These are phyloP conservation scores for Diplosphaera chodatii DNA, from an alignment of 139 green algal genomes.

Conservation along the genomic window DNA sequence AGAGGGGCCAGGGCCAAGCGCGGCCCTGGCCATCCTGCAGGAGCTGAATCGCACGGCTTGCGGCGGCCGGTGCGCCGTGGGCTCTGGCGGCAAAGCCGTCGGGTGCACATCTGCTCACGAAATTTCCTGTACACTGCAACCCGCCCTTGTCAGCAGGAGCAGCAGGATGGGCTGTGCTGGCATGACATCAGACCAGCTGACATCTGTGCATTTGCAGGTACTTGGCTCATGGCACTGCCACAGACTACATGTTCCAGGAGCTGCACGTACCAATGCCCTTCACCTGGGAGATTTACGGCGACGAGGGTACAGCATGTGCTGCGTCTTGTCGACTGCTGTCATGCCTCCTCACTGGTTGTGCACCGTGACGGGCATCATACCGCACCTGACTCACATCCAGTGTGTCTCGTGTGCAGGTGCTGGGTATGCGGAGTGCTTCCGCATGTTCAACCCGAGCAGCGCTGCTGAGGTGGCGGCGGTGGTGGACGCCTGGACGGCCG, in stretches of 20 bases:
- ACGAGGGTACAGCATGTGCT: constrained; percentile 23
- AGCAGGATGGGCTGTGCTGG: too few relatives aligned
- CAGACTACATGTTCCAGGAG: constrained; percentile 89
- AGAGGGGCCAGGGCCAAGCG: constrained; percentile 23
- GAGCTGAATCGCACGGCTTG: constrained; percentile 62
- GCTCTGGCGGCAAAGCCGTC: constrained; percentile 84
- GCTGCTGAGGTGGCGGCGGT: constrained; percentile 32
- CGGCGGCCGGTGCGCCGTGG: constrained; percentile 61
- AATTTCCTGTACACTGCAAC: too few relatives aligned
- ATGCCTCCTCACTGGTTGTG: too few relatives aligned
- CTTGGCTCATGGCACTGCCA: constrained; percentile 91
- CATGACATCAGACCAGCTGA: neutral
- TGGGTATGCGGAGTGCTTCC: constrained; percentile 87
- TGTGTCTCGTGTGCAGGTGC: constrained; percentile 21
- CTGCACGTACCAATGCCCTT: constrained; percentile 70
- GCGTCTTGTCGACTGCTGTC: too few relatives aligned
- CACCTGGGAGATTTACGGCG: constrained; percentile 97
- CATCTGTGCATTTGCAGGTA: constrained; percentile 38
- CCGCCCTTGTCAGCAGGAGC: too few relatives aligned
- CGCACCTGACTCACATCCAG: too few relatives aligned
- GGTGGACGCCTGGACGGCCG: constrained; percentile 47
- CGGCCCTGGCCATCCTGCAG: constrained; percentile 60
- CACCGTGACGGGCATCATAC: too few relatives aligned
- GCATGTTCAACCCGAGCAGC: constrained; percentile 92
- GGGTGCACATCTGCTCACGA: too few relatives aligned